Base-by-base conservation (phyloP, 768 basidiomycete genomes). In the Gloeophyllum trabeum region DNA sequence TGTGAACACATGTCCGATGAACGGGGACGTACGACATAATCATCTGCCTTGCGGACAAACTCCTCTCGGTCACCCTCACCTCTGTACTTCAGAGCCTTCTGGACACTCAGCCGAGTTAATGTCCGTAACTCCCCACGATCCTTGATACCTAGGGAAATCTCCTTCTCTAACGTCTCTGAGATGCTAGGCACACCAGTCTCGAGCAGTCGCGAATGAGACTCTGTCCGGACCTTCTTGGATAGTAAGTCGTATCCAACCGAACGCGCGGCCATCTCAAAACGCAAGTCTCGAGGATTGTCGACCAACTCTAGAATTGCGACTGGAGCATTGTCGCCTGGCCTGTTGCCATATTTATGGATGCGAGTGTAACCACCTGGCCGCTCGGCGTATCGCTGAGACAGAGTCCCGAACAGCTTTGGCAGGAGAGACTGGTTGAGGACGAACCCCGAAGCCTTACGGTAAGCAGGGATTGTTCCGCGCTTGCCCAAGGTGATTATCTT, bases 311-410 rank as follows among this genome's bases (percentile, higher is more conserved):
- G 61, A 48, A 99, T 76, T 3, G 93, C 92, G 52, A 81, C 72
- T 2, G 92, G 90, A 20, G 96, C 96, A 52, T 93, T 88, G 66
- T 99, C 96, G 12, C 93, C 92, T 43, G 65, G 69, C 4, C 94
- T 77, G 57, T 83, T 76, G n/a, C 93, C 94, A 48, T 80, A 87
- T 58, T 82, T 89, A 59, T 90, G 81, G 46, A 98, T 81, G 19
- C 96, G 81, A 4, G 94, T 98, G 65, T 97, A 99, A 6, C 96
- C 96, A 1, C 96, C 96, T 2, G 81, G 81, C 3, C 96, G 76
- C 13, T 68, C 51, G 0, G 76, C 70, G 60, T 97, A 99, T 36
- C 96, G 83, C 48, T 74, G 55, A 0, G 90, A 78, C 42, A 94
- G 80, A 1, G 77, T 73, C 6, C 69, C 70, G 58, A 96, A 94